Evolutionary conservation across 2,329 filamentous ascomycete species (phyloP).

Genomic region (Rachicladosporium sp.): DNA sequence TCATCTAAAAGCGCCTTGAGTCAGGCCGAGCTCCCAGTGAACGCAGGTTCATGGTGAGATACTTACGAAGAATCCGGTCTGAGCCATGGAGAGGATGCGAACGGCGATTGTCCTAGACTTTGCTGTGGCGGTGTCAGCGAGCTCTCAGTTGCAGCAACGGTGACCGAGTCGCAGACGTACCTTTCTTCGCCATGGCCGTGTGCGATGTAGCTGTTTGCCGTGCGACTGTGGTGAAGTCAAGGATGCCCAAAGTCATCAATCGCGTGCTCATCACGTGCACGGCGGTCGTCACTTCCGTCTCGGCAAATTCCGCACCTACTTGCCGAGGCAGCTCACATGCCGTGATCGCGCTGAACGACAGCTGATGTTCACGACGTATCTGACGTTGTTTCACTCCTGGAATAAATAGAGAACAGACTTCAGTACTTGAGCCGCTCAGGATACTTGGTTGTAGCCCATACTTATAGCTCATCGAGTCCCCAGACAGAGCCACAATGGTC

Average conservation of each 20-base stretch:
- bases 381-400: no score
- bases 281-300: no score
- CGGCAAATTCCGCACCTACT: no score
- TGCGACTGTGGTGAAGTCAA: background rate
- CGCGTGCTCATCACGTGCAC: no score
- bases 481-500: constrained; percentile 36
- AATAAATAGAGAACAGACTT: no score
- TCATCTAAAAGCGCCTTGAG: constrained; percentile 23
- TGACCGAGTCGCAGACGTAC: constrained; percentile 7
- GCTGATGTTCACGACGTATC: no score
- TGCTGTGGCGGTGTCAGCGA: constrained; percentile 35
- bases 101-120: constrained; percentile 90
- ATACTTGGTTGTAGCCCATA: no score
- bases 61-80: constrained; percentile 77
- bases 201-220: background rate
- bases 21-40: no score
- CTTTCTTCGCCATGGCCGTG: constrained; percentile 20
- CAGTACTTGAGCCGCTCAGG: no score
- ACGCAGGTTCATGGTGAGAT: constrained; percentile 32
- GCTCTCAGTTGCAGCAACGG: background rate
- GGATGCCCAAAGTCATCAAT: background rate
- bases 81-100: constrained; percentile 93
- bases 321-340: no score
- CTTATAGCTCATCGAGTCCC: no score
- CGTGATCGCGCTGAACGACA: no score